These are phyloP conservation scores for Kwoniella newhampshirensis DNA, from an alignment of 768 basidiomycete species.

Conservation along the genomic window DNA sequence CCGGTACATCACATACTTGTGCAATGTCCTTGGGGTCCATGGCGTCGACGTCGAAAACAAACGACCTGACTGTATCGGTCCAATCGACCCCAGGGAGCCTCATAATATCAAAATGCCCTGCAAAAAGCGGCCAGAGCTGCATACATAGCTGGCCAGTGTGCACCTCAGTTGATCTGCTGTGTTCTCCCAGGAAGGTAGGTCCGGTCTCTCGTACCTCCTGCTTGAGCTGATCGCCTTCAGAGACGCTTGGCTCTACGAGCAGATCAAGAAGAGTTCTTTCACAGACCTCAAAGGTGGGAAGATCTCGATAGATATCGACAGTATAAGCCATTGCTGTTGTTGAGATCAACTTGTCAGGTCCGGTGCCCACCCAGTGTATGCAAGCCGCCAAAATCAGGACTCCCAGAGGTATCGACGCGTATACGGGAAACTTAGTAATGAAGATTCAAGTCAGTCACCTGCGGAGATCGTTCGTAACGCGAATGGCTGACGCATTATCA, in stretches of 20 bases:
- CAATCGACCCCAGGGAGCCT: constrained; percentile 29
- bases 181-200: constrained; percentile 47
- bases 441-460: constrained; percentile 44
- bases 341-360: too few species aligned
- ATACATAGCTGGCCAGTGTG: constrained; percentile 32
- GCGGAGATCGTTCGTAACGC: neutral
- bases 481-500: constrained; percentile 2
- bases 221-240: constrained; percentile 17
- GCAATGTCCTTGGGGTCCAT: constrained; percentile 19
- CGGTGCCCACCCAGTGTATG: constrained; percentile 52
- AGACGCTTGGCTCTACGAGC: constrained; percentile 49
- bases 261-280: constrained; percentile 48
- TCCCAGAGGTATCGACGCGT: constrained; percentile 43
- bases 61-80: constrained; percentile 34
- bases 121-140: constrained; percentile 39
- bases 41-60: constrained; percentile 37
- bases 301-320: neutral
- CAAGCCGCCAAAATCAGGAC: constrained; percentile 46
- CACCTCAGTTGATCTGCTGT: constrained; percentile 48
- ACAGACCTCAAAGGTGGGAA: constrained; percentile 36
- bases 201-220: neutral
- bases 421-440: constrained; percentile 49
- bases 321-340: too few species aligned
- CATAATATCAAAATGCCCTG: constrained; percentile 18
- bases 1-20: constrained; percentile 38